Percentiles rank a stretch among this genome's conserved stretches.
Evolutionary conservation across 441 rosid genomes (phyloP).

Genomic region (Syzygium malaccense): DNA sequence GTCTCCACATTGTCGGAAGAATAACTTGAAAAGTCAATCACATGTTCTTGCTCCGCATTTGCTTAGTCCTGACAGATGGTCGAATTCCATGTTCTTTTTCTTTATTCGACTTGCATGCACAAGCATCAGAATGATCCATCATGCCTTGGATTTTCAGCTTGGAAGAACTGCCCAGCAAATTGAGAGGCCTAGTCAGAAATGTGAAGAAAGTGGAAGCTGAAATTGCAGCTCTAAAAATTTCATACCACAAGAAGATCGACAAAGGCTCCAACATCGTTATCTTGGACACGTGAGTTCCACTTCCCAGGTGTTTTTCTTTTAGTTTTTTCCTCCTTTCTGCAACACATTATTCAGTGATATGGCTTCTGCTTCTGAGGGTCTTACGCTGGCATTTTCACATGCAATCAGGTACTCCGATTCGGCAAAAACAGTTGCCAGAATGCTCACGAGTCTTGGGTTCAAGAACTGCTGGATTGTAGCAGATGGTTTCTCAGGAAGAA

Average conservation of each 20-base stretch:
- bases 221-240: constrained; percentile 76
- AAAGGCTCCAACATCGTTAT: constrained; percentile 74
- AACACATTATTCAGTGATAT: neutral
- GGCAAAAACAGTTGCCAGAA: constrained; percentile 63
- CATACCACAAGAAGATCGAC: constrained; percentile 74
- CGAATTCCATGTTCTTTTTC: neutral
- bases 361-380: neutral
- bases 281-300: constrained; percentile 67
- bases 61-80: neutral
- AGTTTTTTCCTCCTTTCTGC: neutral
- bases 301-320: neutral
- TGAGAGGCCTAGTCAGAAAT: constrained; percentile 60
- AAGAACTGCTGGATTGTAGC: constrained; percentile 68
- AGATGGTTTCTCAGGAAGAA: constrained; percentile 80
- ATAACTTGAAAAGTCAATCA: neutral
- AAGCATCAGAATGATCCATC: neutral
- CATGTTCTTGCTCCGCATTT: neutral
- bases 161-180: constrained; percentile 75
- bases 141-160: constrained; percentile 28
- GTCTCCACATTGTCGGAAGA: neutral
- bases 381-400: neutral
- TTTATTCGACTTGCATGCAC: neutral
- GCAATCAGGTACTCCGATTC: constrained; percentile 65
- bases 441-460: constrained; percentile 63
- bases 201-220: constrained; percentile 80